Percentiles rank a stretch among this genome's conserved stretches.
Evolutionary conservation across 495 filamentous ascomycete species (phyloP).

Genomic region (Tricharina praecox): DNA sequence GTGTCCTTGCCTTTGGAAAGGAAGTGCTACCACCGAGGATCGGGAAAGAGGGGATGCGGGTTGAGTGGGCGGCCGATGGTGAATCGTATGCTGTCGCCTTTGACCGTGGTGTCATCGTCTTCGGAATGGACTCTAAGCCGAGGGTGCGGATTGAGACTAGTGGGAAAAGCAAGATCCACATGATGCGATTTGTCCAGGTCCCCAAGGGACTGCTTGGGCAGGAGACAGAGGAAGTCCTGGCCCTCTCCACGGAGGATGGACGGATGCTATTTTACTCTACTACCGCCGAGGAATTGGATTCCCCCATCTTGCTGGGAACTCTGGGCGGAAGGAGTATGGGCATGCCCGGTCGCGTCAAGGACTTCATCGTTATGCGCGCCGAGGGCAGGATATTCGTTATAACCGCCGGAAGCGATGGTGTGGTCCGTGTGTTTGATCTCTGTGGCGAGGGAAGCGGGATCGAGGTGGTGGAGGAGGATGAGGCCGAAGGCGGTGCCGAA

Average conservation of each 20-base stretch:
- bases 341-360: constrained; percentile 62
- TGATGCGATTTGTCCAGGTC: constrained; percentile 51
- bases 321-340: constrained; percentile 57
- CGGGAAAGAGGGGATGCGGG: constrained; percentile 51
- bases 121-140: constrained; percentile 72
- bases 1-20: constrained; percentile 66
- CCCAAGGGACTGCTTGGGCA: constrained; percentile 14
- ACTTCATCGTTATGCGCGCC: constrained; percentile 51
- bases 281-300: constrained; percentile 22
- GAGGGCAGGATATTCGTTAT: constrained; percentile 41
- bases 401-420: constrained; percentile 68
- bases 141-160: constrained; percentile 51
- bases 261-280: constrained; percentile 73
- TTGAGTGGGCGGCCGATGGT: constrained; percentile 55
- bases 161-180: constrained; percentile 61
- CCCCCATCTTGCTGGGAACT: constrained; percentile 48
- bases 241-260: constrained; percentile 85
- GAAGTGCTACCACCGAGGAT: constrained; percentile 27
- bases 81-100: constrained; percentile 82
- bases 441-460: constrained; percentile 9
- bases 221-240: constrained; percentile 38
- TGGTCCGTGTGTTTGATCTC: constrained; percentile 57
- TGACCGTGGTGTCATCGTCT: constrained; percentile 69
- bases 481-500: constrained; percentile 7
- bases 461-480: constrained; percentile 24